Conservation (phyloP, 768 basidiomycete genomes). For the Termitomyces sp. region DNA sequence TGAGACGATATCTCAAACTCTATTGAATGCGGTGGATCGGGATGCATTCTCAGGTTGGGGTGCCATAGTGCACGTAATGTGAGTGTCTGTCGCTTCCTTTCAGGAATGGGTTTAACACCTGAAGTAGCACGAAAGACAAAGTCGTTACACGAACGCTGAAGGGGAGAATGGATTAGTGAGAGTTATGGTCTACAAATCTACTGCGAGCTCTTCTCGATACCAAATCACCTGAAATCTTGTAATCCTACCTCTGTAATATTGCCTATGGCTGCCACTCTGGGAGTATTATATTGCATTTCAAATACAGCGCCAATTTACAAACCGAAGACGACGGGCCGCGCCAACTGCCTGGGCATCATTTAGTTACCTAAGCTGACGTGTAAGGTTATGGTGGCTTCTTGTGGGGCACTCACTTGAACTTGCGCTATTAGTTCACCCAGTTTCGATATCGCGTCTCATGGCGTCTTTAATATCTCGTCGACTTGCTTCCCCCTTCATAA, state of each 20-base stretch:
- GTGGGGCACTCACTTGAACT: conserved; percentile 1
- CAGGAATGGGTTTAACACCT: neutral
- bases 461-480: conserved; percentile 26
- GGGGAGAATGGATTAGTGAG: conserved; percentile 80
- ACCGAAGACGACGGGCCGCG: neutral
- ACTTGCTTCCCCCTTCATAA: conserved; percentile 18
- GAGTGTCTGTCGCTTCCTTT: conserved; percentile 27
- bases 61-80: conserved; percentile 93
- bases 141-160: conserved; percentile 84
- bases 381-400: neutral
- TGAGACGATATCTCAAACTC: conserved; percentile 95
- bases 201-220: neutral
- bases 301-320: too few species aligned
- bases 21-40: conserved; percentile 92
- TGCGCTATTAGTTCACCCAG: neutral
- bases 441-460: conserved; percentile 15
- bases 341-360: neutral
- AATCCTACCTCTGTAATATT: conserved; percentile 1
- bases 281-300: neutral
- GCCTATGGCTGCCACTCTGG: neutral
- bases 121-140: conserved; percentile 62
- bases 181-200: neutral
- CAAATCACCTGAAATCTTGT: conserved; percentile 1
- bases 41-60: conserved; percentile 99
- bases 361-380: conserved; percentile 5